phyloP scores from a whole-genome alignment of 257 asterid species.

The Paraleonurus japonicus region DNA sequence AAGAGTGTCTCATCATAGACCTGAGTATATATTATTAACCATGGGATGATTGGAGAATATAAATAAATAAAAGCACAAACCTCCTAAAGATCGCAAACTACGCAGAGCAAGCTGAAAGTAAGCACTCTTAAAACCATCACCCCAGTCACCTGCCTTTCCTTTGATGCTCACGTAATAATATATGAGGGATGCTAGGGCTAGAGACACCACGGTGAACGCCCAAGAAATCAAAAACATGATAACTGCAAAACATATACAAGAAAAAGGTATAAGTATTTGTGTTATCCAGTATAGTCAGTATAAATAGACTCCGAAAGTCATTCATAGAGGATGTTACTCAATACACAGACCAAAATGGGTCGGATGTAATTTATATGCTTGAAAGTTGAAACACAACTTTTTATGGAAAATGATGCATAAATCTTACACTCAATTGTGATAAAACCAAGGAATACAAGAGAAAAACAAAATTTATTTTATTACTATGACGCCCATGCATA shows the following conservation, averaged over 20 bases:
- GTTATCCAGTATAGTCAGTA: background rate
- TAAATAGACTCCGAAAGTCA: background rate
- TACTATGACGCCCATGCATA: background rate
- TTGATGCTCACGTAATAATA: constrained; percentile 92
- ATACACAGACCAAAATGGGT: background rate
- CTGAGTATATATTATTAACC: background rate
- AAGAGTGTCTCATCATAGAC: background rate
- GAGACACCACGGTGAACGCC: constrained; percentile 88
- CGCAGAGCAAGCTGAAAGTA: constrained; percentile 99
- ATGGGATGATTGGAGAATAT: background rate
- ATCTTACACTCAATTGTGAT: background rate
- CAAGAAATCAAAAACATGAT: constrained; percentile 98
- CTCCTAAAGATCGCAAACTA: constrained; percentile 97
- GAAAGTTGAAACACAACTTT: background rate
- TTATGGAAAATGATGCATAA: constrained; percentile 1
- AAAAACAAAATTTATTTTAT: background rate
- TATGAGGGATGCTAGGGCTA: constrained; percentile 91
- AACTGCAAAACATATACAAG: constrained; percentile 52
- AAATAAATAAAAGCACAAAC: constrained; percentile 42
- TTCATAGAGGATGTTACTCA: constrained; percentile 1
- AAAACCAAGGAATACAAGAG: background rate
- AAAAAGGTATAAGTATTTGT: background rate
- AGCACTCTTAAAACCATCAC: constrained; percentile 99
- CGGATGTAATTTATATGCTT: background rate
- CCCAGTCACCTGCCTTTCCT: constrained; percentile 99